These are phyloP conservation scores for Pythium myriotylum DNA, from an alignment of 352 stramenopile genomes.

Conservation along the genomic window DNA sequence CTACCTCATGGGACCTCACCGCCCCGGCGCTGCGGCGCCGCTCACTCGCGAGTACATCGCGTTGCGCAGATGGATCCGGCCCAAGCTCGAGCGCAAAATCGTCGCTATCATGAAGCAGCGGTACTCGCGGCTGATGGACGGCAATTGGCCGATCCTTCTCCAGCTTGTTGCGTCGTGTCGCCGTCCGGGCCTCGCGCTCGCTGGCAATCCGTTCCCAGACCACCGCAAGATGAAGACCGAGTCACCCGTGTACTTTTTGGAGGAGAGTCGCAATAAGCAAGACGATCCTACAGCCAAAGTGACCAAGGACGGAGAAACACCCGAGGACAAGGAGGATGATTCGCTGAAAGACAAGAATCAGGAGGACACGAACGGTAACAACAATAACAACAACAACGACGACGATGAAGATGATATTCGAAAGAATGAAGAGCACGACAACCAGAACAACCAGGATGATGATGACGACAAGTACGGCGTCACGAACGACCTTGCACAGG, in stretches of 20 bases:
- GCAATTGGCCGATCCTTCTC: constrained; percentile 37
- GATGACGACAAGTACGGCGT: constrained; percentile 15
- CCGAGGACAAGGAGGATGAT: neutral
- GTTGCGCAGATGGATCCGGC: constrained; percentile 49
- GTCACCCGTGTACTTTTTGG: constrained; percentile 47
- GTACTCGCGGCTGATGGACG: constrained; percentile 42
- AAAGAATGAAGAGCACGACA: constrained; percentile 14
- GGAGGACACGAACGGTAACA: neutral
- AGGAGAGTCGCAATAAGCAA: constrained; percentile 27
- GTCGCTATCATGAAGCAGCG: constrained; percentile 45
- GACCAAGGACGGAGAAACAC: neutral
- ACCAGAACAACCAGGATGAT: constrained; percentile 10
- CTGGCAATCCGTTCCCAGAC: constrained; percentile 43
- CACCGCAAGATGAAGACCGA: constrained; percentile 23
- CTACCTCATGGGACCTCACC: neutral
- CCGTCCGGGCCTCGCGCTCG: constrained; percentile 30
- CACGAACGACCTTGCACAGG: neutral
- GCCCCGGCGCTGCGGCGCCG: constrained; percentile 19
- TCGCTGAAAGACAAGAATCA: neutral
- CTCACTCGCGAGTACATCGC: constrained; percentile 49
- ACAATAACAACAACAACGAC: neutral
- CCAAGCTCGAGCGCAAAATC: constrained; percentile 47
- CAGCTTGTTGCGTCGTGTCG: constrained; percentile 24
- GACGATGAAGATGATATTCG: constrained; percentile 15
- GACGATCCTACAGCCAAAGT: neutral